Evolutionary conservation across 2,329 filamentous ascomycete genomes (phyloP).

Genomic region (Ascochyta fabae): DNA sequence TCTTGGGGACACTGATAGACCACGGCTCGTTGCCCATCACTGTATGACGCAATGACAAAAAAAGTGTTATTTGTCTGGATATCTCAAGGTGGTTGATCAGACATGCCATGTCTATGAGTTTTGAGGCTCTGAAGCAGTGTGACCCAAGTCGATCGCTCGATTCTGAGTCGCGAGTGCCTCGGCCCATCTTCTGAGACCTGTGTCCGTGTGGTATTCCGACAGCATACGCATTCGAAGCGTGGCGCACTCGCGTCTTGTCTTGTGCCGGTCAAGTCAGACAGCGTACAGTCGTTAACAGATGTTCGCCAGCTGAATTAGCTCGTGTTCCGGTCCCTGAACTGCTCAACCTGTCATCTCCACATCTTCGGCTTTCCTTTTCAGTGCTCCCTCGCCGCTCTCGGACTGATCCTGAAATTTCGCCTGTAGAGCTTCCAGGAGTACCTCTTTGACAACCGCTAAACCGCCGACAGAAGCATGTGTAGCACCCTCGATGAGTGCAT

Average conservation of each 20-base stretch:
- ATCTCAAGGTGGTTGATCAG: background rate
- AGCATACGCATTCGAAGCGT: background rate
- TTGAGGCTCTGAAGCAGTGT: conserved; percentile 14
- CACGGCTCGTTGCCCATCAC: background rate
- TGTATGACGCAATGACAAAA: background rate
- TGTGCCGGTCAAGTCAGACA: background rate
- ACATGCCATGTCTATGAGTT: background rate
- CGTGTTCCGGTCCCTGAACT: background rate
- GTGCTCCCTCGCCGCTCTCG: conserved; percentile 19
- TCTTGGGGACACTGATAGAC: background rate
- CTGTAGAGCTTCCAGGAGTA: conserved; percentile 60
- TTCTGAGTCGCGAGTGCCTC: background rate
- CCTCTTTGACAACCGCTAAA: conserved; percentile 66
- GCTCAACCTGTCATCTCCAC: conserved; percentile 45
- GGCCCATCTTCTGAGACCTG: conserved; percentile 7
- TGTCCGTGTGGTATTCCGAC: conserved; percentile 9
- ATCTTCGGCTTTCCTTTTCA: conserved; percentile 39
- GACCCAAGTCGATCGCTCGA: background rate
- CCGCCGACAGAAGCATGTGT: conserved; percentile 67
- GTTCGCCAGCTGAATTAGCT: background rate
- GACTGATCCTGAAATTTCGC: conserved; percentile 39
- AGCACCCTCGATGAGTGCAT: conserved; percentile 67
- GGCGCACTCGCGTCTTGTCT: background rate
- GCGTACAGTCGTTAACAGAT: background rate
- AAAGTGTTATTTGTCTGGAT: background rate